phyloP scores from a whole-genome alignment of 768 basidiomycete genomes.

The Megacollybia marginata region DNA sequence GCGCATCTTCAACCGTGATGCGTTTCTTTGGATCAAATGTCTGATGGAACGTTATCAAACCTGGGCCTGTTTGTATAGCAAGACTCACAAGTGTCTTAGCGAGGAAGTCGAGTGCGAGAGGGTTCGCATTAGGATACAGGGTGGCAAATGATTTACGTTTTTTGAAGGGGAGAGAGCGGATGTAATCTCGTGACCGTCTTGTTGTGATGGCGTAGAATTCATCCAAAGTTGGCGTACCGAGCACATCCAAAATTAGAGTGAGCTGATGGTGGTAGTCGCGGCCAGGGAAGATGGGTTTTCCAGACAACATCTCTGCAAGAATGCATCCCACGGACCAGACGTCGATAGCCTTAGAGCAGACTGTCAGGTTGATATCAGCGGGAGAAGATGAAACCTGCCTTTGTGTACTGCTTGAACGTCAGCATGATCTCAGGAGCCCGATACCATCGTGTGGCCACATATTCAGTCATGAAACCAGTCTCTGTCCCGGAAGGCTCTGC shows the following conservation, averaged over 20 bases:
- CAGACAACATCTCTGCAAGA: conserved; percentile 94
- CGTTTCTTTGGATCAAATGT: conserved; percentile 98
- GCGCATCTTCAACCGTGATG: conserved; percentile 87
- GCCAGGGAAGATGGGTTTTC: conserved; percentile 95
- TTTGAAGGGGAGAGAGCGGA: conserved; percentile 89
- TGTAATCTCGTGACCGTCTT: conserved; percentile 87
- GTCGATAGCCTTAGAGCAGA: conserved; percentile 60
- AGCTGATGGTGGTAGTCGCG: conserved; percentile 96
- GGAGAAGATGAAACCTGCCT: conserved; percentile 33
- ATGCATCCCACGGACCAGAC: conserved; percentile 87
- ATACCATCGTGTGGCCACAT: conserved; percentile 98
- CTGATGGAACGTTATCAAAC: conserved; percentile 25
- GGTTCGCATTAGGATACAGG: conserved; percentile 87
- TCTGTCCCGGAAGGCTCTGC: conserved; percentile 81
- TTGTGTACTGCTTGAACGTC: conserved; percentile 97
- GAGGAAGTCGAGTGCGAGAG: conserved; percentile 62
- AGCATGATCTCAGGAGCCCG: conserved; percentile 99
- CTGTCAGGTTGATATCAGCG: background rate
- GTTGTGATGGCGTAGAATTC: conserved; percentile 98
- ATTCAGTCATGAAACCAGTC: conserved; percentile 92
- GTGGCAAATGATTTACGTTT: conserved; percentile 77
- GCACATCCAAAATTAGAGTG: conserved; percentile 89
- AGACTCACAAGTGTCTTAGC: conserved; percentile 70
- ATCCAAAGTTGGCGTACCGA: conserved; percentile 94
- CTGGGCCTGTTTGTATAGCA: background rate